A percentile compares a stretch with the other conserved stretches of the same genome.
phyloP scores from a whole-genome alignment of 2,329 filamentous ascomycete species.

The Aspergillus sp. region DNA sequence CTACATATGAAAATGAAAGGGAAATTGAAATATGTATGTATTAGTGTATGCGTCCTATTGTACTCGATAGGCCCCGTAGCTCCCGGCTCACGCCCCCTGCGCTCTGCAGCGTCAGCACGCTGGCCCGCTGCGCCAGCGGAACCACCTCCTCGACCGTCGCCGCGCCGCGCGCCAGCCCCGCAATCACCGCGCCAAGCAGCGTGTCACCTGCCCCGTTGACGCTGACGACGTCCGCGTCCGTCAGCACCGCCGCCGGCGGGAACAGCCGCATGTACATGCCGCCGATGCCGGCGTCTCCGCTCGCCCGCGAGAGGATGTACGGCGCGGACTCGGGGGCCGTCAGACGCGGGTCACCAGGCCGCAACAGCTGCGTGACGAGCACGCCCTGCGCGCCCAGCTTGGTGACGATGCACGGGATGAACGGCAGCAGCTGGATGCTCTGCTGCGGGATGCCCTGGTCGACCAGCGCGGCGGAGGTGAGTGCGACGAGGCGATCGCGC shows the following conservation, averaged over 20 bases:
- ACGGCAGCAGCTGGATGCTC: slow-evolving; percentile 79
- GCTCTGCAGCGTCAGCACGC: slow-evolving; percentile 74
- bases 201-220: slow-evolving; percentile 96
- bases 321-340: slow-evolving; percentile 59
- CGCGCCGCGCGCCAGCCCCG: slow-evolving; percentile 63
- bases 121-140: slow-evolving; percentile 76
- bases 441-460: slow-evolving; percentile 81
- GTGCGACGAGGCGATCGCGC: slow-evolving; percentile 65
- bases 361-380: slow-evolving; percentile 69
- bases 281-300: slow-evolving; percentile 59
- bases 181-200: slow-evolving; percentile 80
- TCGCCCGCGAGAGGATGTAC: slow-evolving; percentile 68
- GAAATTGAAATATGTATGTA: too few relatives aligned
- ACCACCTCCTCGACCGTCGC: slow-evolving; percentile 60
- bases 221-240: slow-evolving; percentile 66
- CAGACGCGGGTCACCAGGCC: slow-evolving; percentile 65
- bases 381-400: slow-evolving; percentile 78
- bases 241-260: slow-evolving; percentile 62
- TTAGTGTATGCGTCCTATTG: too few relatives aligned
- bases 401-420: slow-evolving; percentile 78
- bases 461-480: slow-evolving; percentile 67
- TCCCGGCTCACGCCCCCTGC: slow-evolving; percentile 61
- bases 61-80: slow-evolving; percentile 12
- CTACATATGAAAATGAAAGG: too few relatives aligned
- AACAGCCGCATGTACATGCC: slow-evolving; percentile 83